A percentile compares a stretch with the other conserved stretches of the same genome.
These are phyloP conservation scores for Candolleomyces aberdarensis DNA, from an alignment of 768 basidiomycete species.

Conservation along the genomic window DNA sequence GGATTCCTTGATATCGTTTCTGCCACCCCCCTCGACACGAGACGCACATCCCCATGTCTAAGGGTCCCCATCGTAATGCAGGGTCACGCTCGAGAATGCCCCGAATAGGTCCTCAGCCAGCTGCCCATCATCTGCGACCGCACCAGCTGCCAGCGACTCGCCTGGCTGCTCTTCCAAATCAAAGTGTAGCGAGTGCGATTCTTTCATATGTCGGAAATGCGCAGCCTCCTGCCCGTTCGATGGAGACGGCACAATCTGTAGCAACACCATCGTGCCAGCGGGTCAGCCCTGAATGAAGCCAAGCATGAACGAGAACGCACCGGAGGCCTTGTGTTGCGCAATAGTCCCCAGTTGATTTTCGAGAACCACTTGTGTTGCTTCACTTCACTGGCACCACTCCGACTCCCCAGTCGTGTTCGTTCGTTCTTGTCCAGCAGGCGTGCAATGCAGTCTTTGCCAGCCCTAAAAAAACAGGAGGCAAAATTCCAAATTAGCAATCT, in stretches of 20 bases:
- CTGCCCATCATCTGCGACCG: conserved; percentile 33
- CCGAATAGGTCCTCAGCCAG: conserved; percentile 68
- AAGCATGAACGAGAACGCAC: conserved; percentile 44
- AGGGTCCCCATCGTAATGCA: conserved; percentile 76
- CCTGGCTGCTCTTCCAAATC: conserved; percentile 74
- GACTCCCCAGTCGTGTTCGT: conserved; percentile 81
- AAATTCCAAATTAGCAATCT: conserved; percentile 21
- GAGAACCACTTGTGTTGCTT: conserved; percentile 99
- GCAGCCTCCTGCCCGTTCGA: conserved; percentile 79
- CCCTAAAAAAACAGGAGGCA: conserved; percentile 40
- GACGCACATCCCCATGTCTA: conserved; percentile 10
- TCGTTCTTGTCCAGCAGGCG: conserved; percentile 94
- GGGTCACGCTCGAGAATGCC: conserved; percentile 87
- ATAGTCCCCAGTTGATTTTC: conserved; percentile 94
- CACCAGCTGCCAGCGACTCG: conserved; percentile 25
- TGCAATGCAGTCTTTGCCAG: conserved; percentile 83
- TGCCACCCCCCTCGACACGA: no score
- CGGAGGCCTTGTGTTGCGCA: conserved; percentile 91
- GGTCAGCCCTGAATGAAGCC: background rate
- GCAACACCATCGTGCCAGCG: no score
- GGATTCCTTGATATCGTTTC: conserved; percentile 9
- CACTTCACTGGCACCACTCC: conserved; percentile 95
- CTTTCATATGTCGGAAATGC: conserved; percentile 89
- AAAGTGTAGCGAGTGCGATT: conserved; percentile 88
- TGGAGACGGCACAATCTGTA: conserved; percentile 75